phyloP scores from a whole-genome alignment of 177 flowering plant genomes.

The Vitis hybrid region DNA sequence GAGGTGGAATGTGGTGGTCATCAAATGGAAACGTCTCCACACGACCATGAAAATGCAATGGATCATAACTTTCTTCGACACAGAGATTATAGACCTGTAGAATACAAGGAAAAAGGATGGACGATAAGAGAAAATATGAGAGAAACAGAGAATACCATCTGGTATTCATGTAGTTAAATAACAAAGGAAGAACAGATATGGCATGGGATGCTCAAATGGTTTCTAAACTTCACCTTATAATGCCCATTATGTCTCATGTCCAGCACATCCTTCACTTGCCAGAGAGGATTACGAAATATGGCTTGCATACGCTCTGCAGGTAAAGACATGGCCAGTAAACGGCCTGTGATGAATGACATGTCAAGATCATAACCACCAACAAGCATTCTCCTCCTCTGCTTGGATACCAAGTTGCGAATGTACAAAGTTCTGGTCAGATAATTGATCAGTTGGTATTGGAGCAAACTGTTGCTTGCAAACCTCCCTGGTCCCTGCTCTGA shows the following conservation, averaged over 20 bases:
- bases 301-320: slow-evolving; percentile 84
- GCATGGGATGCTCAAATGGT: not conserved
- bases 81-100: slow-evolving; percentile 74
- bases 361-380: slow-evolving; percentile 88
- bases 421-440: slow-evolving; percentile 38
- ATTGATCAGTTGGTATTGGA: slow-evolving; percentile 36
- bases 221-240: slow-evolving; percentile 53
- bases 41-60: slow-evolving; percentile 71
- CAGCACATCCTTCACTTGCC: slow-evolving; percentile 81
- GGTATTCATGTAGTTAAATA: not conserved
- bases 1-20: slow-evolving; percentile 81
- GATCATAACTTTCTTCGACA: slow-evolving; percentile 64
- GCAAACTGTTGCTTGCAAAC: slow-evolving; percentile 17
- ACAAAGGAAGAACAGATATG: not conserved
- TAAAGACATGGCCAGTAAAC: slow-evolving; percentile 79
- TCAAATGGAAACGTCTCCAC: slow-evolving; percentile 81
- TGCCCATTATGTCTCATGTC: slow-evolving; percentile 67
- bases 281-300: slow-evolving; percentile 78
- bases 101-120: not conserved
- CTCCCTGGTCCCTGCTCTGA: slow-evolving; percentile 39
- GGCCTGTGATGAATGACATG: slow-evolving; percentile 80
- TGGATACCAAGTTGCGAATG: slow-evolving; percentile 74
- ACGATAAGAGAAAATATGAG: slow-evolving; percentile 5
- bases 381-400: slow-evolving; percentile 70
- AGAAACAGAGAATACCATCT: not conserved